Base-by-base conservation (phyloP, 805 yeast genomes). In the Myxozyma melibiosi region DNA sequence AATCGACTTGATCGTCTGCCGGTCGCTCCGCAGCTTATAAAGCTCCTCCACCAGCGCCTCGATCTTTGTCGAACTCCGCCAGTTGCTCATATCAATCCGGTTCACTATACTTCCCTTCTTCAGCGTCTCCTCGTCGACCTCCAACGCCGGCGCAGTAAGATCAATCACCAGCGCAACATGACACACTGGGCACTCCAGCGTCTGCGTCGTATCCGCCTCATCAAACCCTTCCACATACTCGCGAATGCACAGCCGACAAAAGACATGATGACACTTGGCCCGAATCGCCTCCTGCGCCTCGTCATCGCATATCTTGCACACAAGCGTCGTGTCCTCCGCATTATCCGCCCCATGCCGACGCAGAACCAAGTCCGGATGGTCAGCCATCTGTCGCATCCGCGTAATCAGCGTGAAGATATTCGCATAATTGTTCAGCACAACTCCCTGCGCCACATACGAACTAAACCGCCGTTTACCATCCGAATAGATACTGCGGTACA, bases 241-340 rank as follows among this genome's bases (percentile, higher is more conserved):
- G 56, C 80, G 83, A 55, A 94, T 83, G 70, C 99, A 94, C 77
- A 94, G 78, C 28, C 99, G 81, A 70, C 99, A 94, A 69, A 94
- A 94, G 61, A 81, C 82, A 70, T 94, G 99, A 65, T 88, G 96
- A 71, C 99, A 94, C 69, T 86, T 88, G 2, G 96, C 86, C 71
- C 88, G 91, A 45, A 94, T 90, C 0, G 99, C 96, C 59, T 94
- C 99, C 71, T 94, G 98, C 0, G 98, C 97, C 72, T 91, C 97
- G 68, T 94, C 99, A 65, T 91, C 98, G 73, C 99, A 94, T 24
- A 94, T 70, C 64, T 89, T 95, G 69, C 99, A 94, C 40, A 94
- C 85, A 9, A 90, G 81, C 4, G 75, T 69, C 13, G 64, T 57
- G n/a, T 80, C 81, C n/a, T 66, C 71, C 7, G 54, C 65, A 58